Conservation (phyloP, 2,329 filamentous ascomycete species). For the Penicillium sp. region DNA sequence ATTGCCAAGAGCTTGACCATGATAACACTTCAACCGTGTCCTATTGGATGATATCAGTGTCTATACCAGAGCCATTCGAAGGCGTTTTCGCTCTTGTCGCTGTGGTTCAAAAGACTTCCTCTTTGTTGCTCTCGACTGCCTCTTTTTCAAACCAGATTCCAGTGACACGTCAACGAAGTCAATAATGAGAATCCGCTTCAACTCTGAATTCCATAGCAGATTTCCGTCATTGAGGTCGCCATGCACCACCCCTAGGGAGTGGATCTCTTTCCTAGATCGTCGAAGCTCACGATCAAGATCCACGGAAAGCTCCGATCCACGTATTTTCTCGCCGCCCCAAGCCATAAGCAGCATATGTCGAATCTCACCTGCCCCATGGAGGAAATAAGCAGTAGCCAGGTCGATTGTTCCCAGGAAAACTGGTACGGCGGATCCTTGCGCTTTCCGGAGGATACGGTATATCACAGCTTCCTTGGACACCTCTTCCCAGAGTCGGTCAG, state of each 20-base stretch:
- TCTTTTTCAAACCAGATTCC: not conserved
- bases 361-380: constrained; percentile 25
- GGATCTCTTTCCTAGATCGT: not conserved
- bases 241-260: constrained; percentile 4
- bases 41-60: not conserved
- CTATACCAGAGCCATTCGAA: not conserved
- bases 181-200: constrained; percentile 5
- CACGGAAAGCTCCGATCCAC: not conserved
- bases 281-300: not conserved
- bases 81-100: not conserved
- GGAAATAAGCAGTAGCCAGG: constrained; percentile 22
- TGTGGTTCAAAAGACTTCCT: not conserved
- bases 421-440: constrained; percentile 9
- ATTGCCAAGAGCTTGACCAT: not conserved
- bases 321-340: not conserved
- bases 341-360: constrained; percentile 1
- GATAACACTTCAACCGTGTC: not conserved
- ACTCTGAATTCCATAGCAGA: constrained; percentile 7
- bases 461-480: constrained; percentile 8
- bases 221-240: constrained; percentile 2
- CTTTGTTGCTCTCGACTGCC: not conserved
- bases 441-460: constrained; percentile 6
- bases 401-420: constrained; percentile 12
- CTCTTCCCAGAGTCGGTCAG: constrained; percentile 6
- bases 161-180: constrained; percentile 4